These are phyloP conservation scores for Ustilago tritici DNA, from an alignment of 1,284 basidiomycete species.

Conservation along the genomic window DNA sequence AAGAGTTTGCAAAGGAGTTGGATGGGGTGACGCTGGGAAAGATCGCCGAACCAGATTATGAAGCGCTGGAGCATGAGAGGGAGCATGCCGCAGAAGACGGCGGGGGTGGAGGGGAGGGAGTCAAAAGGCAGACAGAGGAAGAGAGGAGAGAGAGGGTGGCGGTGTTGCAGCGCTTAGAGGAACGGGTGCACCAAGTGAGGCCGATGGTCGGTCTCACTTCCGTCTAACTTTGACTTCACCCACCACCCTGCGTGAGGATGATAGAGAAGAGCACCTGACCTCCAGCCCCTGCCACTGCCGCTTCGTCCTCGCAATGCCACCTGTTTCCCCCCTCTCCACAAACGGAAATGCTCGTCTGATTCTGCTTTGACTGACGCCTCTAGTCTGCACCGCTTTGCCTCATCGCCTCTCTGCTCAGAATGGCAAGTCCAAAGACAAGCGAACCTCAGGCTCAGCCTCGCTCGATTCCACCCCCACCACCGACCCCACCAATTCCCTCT, in stretches of 20 bases:
- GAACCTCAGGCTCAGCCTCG: not conserved
- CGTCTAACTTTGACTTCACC: not conserved
- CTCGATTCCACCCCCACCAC: not conserved
- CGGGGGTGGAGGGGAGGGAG: not conserved
- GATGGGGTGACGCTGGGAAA: slow-evolving; percentile 20
- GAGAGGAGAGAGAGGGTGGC: slow-evolving; percentile 12
- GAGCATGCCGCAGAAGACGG: slow-evolving; percentile 33
- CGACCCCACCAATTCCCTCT: not conserved
- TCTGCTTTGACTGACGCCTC: slow-evolving; percentile 9
- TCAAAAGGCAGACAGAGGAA: slow-evolving; percentile 20
- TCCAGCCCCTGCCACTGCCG: slow-evolving; percentile 10
- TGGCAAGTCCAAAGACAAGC: not conserved
- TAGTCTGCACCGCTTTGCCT: not conserved
- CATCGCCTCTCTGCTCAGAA: slow-evolving; percentile 2
- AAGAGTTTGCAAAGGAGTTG: slow-evolving; percentile 17
- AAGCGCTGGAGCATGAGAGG: slow-evolving; percentile 53
- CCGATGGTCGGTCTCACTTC: slow-evolving; percentile 15
- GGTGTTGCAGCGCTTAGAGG: slow-evolving; percentile 10
- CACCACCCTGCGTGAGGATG: not conserved
- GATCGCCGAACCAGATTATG: slow-evolving; percentile 51
- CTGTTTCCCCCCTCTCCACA: not conserved
- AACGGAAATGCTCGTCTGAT: not conserved
- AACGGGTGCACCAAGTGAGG: slow-evolving; percentile 17
- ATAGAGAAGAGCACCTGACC: slow-evolving; percentile 12
- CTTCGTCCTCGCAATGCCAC: slow-evolving; percentile 1